These are phyloP conservation scores for Paspalum vaginatum DNA, from an alignment of 176 grass and related monocot species.

Conservation along the genomic window DNA sequence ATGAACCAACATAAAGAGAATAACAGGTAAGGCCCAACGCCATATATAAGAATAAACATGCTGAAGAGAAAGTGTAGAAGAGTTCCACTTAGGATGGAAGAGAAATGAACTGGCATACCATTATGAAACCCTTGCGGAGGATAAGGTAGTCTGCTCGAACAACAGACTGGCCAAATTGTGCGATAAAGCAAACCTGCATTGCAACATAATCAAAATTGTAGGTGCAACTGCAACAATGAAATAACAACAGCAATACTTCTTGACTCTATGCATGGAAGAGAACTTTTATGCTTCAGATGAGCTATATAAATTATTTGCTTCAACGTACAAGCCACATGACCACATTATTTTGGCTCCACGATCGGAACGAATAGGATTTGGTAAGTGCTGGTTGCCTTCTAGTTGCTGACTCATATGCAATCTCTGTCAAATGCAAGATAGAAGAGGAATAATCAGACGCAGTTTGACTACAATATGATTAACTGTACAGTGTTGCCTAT, in stretches of 20 bases:
- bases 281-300: conserved; percentile 28
- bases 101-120: conserved; percentile 51
- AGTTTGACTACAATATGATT: conserved; percentile 4
- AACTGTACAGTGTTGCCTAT: conserved; percentile 2
- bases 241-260: background rate
- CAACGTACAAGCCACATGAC: conserved; percentile 85
- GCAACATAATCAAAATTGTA: conserved; percentile 25
- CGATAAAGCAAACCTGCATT: conserved; percentile 85
- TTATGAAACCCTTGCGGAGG: conserved; percentile 90
- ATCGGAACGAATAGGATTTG: conserved; percentile 65
- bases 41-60: conserved; percentile 1
- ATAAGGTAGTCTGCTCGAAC: conserved; percentile 96
- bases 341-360: conserved; percentile 72
- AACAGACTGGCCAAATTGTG: conserved; percentile 91
- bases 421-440: conserved; percentile 55
- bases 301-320: conserved; percentile 13
- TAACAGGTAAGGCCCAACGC: background rate
- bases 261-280: background rate
- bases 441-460: conserved; percentile 37
- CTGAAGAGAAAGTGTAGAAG: conserved; percentile 7
- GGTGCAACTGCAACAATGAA: conserved; percentile 9
- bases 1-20: background rate
- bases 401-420: conserved; percentile 76
- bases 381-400: conserved; percentile 93
- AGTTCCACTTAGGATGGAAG: background rate